Conservation (phyloP, 176 grass and related monocot genomes). For the Avena atlantica region DNA sequence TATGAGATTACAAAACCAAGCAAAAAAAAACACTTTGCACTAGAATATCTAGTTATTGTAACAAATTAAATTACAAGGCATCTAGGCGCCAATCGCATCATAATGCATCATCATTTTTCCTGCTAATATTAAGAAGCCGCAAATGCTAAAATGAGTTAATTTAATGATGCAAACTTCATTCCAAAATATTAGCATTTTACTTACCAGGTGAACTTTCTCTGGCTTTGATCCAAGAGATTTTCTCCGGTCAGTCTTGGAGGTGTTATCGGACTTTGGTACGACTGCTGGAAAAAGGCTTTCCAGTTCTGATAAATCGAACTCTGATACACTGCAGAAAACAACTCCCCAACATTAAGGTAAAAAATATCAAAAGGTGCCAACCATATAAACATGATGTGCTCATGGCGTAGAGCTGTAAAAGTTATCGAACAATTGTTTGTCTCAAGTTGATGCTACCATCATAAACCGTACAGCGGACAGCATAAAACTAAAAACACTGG, state of each 20-base stretch:
- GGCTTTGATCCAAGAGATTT: slow-evolving; percentile 96
- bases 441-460: slow-evolving; percentile 35
- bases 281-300: slow-evolving; percentile 86
- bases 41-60: slow-evolving; percentile 6
- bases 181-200: slow-evolving; percentile 9
- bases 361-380: slow-evolving; percentile 20
- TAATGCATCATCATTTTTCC: neutral
- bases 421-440: slow-evolving; percentile 15
- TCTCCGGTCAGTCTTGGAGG: slow-evolving; percentile 78
- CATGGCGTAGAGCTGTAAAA: neutral
- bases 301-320: slow-evolving; percentile 93
- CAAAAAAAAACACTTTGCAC: neutral
- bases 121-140: neutral
- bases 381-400: neutral
- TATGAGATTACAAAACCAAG: neutral
- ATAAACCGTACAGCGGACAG: neutral
- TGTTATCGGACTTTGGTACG: slow-evolving; percentile 69
- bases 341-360: slow-evolving; percentile 31
- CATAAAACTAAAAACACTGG: slow-evolving; percentile 14
- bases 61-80: slow-evolving; percentile 30
- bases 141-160: neutral
- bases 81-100: neutral
- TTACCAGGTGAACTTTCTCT: slow-evolving; percentile 98
- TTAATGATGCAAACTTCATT: slow-evolving; percentile 17
- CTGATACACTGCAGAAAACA: slow-evolving; percentile 75